These are phyloP conservation scores for Metschnikowia vanudenii DNA, from an alignment of 805 yeast genomes.

Conservation along the genomic window DNA sequence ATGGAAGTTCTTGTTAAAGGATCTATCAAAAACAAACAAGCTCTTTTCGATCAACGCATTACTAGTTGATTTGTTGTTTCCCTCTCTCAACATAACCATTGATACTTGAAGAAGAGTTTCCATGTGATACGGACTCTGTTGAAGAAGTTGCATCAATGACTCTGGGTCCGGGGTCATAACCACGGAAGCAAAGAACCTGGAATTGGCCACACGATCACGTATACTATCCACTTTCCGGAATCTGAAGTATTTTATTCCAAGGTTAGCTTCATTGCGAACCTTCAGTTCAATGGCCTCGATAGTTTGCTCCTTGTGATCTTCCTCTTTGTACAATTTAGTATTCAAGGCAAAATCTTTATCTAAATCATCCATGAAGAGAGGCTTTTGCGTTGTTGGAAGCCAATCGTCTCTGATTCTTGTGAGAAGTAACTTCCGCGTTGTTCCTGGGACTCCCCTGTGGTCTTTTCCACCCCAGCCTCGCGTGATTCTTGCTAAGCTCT, in stretches of 20 bases:
- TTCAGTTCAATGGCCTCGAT: conserved; percentile 28
- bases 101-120: conserved; percentile 80
- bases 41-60: conserved; percentile 76
- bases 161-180: conserved; percentile 80
- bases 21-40: conserved; percentile 75
- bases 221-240: conserved; percentile 41
- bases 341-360: conserved; percentile 36
- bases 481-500: conserved; percentile 53
- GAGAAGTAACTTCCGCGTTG: conserved; percentile 60
- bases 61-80: conserved; percentile 65
- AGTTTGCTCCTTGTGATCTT: conserved; percentile 33
- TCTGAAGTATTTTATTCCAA: conserved; percentile 57
- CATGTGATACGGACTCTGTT: conserved; percentile 67
- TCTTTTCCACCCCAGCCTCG: conserved; percentile 87
- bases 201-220: conserved; percentile 40
- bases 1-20: conserved; percentile 57
- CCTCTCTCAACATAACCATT: conserved; percentile 69
- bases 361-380: conserved; percentile 59
- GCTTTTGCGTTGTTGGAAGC: conserved; percentile 67
- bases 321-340: conserved; percentile 36
- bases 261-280: conserved; percentile 29
- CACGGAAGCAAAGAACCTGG: conserved; percentile 60
- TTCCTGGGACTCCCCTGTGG: conserved; percentile 70
- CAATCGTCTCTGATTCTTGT: conserved; percentile 79
- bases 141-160: conserved; percentile 56